Evolutionary conservation across 108 stramenopile genomes (phyloP).

Genomic region (Cyclotella distinguenda): DNA sequence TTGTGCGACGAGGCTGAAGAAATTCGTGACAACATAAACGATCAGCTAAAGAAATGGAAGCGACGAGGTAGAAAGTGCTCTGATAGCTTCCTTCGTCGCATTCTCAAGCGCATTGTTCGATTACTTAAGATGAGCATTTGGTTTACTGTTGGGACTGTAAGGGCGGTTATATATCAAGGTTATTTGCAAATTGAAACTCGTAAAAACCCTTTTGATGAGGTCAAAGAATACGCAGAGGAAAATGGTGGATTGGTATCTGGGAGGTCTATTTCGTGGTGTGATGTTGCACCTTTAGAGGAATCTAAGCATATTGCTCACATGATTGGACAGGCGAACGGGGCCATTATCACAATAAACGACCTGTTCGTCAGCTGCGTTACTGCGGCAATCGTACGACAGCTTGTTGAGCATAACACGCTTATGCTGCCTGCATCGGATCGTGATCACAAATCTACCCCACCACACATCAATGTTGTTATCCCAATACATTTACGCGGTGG

Average conservation of each 20-base stretch:
- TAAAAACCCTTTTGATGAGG: constrained; percentile 59
- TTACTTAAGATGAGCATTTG: constrained; percentile 55
- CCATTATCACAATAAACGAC: constrained; percentile 78
- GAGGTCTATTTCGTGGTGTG: constrained; percentile 73
- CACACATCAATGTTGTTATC: constrained; percentile 63
- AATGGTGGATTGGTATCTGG: constrained; percentile 21
- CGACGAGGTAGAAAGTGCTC: constrained; percentile 6
- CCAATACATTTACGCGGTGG: constrained; percentile 86
- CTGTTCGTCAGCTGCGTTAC: constrained; percentile 76
- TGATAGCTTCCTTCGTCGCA: constrained; percentile 27
- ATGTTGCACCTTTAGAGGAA: constrained; percentile 70
- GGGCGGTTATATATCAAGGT: constrained; percentile 56
- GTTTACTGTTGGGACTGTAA: constrained; percentile 54
- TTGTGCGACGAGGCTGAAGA: constrained; percentile 78
- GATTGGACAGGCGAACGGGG: constrained; percentile 22
- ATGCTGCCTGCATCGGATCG: constrained; percentile 18
- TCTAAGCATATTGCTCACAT: constrained; percentile 60
- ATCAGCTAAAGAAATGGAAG: constrained; percentile 47
- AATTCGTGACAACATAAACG: constrained; percentile 49
- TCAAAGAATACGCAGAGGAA: constrained; percentile 29
- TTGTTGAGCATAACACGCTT: constrained; percentile 50
- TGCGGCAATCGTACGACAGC: constrained; percentile 64
- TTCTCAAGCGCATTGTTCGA: constrained; percentile 27
- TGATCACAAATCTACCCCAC: constrained; percentile 15
- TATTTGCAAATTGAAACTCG: constrained; percentile 45